A percentile compares a stretch with the other conserved stretches of the same genome.
These are phyloP conservation scores for Ophiostoma sp. DNA, from an alignment of 2,329 filamentous ascomycete genomes.

Conservation along the genomic window DNA sequence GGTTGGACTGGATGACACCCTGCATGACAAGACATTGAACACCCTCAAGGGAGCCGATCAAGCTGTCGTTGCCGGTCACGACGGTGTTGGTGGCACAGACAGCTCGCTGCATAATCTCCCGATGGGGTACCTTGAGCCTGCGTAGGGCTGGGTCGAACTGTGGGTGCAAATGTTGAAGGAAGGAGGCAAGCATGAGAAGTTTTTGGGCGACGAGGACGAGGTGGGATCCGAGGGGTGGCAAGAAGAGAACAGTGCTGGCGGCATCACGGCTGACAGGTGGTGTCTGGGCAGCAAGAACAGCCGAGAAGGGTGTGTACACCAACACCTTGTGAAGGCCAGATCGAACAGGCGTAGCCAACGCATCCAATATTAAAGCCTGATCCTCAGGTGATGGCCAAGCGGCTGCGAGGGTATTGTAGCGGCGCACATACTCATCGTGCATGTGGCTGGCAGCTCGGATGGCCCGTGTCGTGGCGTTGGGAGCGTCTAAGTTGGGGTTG, in stretches of 20 bases:
- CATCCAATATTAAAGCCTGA: neutral
- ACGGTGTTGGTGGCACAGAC: conserved; percentile 29
- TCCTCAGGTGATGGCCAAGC: conserved; percentile 22
- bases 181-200: conserved; percentile 38
- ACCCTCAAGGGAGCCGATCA: conserved; percentile 50
- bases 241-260: neutral
- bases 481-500: neutral
- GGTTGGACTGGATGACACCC: conserved; percentile 48
- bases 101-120: conserved; percentile 20
- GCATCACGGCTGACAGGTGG: neutral
- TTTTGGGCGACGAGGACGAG: conserved; percentile 40
- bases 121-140: conserved; percentile 10
- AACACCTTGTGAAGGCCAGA: conserved; percentile 14
- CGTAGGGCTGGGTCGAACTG: conserved; percentile 20
- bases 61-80: conserved; percentile 49
- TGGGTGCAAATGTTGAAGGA: conserved; percentile 35
- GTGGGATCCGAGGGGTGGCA: conserved; percentile 29
- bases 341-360: neutral
- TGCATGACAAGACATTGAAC: conserved; percentile 53
- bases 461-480: neutral
- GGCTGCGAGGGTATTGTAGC: conserved; percentile 17
- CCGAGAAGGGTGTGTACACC: conserved; percentile 16
- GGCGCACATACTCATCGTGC: conserved; percentile 18
- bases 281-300: conserved; percentile 16
- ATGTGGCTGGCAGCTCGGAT: neutral